Conservation (phyloP, 2,329 filamentous ascomycete genomes). For the Phaeoacremonium minimum region DNA sequence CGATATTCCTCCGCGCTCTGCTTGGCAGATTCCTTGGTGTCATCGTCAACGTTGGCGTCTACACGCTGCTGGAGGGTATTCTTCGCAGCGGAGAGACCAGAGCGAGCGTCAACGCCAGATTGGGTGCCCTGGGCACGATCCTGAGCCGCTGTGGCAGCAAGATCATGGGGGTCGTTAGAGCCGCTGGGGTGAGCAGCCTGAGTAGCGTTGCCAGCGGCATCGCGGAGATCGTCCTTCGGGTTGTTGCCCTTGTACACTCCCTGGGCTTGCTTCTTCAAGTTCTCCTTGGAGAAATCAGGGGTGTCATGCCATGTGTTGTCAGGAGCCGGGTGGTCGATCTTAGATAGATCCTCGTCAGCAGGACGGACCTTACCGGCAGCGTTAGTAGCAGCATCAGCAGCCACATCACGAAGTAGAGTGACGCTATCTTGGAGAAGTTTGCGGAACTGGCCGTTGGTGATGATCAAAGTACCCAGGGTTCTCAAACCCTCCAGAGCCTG, state of each 20-base stretch:
- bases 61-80: conserved; percentile 49
- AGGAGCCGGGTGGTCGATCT: conserved; percentile 78
- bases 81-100: conserved; percentile 37
- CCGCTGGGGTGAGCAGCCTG: conserved; percentile 52
- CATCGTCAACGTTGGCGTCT: conserved; percentile 62
- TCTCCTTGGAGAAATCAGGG: conserved; percentile 69
- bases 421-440: conserved; percentile 82
- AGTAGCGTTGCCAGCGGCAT: conserved; percentile 53
- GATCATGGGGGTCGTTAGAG: conserved; percentile 47
- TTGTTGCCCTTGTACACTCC: conserved; percentile 52
- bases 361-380: conserved; percentile 74
- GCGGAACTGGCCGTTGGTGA: conserved; percentile 94
- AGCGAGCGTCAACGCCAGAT: conserved; percentile 47
- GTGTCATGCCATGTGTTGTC: conserved; percentile 94
- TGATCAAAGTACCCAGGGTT: conserved; percentile 81
- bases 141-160: conserved; percentile 38
- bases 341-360: conserved; percentile 67
- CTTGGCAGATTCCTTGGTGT: conserved; percentile 46
- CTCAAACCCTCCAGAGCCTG: conserved; percentile 80
- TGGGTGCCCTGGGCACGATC: conserved; percentile 32
- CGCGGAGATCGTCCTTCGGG: conserved; percentile 53
- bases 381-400: conserved; percentile 80
- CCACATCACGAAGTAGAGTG: conserved; percentile 82
- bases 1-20: conserved; percentile 33
- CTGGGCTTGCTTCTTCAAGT: conserved; percentile 65